Percentiles rank a stretch among this genome's conserved stretches.
Evolutionary conservation across 495 filamentous ascomycete species (phyloP).

Genomic region (Penicillium verhagenii): DNA sequence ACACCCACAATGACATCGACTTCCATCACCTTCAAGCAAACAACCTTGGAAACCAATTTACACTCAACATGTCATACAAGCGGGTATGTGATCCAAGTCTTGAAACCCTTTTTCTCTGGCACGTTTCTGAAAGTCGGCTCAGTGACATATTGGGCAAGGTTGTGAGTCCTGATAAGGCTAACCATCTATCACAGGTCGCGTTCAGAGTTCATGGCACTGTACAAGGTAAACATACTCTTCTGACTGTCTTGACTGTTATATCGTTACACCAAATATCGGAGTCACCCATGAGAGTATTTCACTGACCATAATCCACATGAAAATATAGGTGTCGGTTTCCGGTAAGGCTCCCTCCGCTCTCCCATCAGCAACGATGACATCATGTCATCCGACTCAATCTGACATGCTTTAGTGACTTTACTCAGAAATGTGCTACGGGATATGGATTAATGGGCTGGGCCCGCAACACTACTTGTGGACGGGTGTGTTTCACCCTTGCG

Average conservation of each 20-base stretch:
- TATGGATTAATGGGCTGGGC: constrained; percentile 76
- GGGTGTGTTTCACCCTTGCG: constrained; percentile 45
- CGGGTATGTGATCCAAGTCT: constrained; percentile 9
- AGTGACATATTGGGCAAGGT: background rate
- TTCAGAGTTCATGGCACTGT: constrained; percentile 53
- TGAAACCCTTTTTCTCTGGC: too few relatives aligned
- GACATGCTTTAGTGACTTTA: constrained; percentile 57
- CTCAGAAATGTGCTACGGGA: constrained; percentile 62
- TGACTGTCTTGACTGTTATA: too few relatives aligned
- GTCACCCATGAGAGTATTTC: too few relatives aligned
- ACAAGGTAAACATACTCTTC: constrained; percentile 36
- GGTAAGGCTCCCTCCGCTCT: constrained; percentile 40
- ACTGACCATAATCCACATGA: background rate
- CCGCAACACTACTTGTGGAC: constrained; percentile 69
- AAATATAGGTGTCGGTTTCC: constrained; percentile 66
- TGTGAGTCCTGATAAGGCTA: background rate
- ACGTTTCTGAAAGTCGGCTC: too few relatives aligned
- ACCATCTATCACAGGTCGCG: constrained; percentile 37
- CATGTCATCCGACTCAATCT: constrained; percentile 4
- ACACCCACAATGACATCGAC: background rate
- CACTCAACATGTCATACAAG: constrained; percentile 16
- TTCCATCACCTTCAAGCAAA: background rate
- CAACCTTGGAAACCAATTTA: background rate
- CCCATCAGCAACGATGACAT: constrained; percentile 20
- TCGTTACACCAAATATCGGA: too few relatives aligned